These are phyloP conservation scores for Seiridium unicorne DNA, from an alignment of 2,329 filamentous ascomycete species.

Conservation along the genomic window DNA sequence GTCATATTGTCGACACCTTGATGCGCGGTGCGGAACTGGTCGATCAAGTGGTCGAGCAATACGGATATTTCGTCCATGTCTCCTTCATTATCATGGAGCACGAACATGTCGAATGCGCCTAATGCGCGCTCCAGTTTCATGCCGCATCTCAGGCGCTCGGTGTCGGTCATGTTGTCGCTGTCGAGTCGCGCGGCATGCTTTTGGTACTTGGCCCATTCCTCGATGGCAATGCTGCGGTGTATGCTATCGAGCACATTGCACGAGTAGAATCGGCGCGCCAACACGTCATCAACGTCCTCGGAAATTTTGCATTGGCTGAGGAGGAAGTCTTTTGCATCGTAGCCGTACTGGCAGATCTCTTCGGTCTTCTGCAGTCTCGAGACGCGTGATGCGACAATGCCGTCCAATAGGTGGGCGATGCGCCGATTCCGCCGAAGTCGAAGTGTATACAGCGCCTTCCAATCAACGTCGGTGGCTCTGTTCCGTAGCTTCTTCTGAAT, in stretches of 20 bases:
- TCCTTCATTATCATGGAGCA: slow-evolving; percentile 69
- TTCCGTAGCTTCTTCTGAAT: slow-evolving; percentile 54
- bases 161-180: slow-evolving; percentile 17
- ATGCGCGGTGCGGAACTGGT: slow-evolving; percentile 56
- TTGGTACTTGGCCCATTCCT: slow-evolving; percentile 67
- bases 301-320: slow-evolving; percentile 61
- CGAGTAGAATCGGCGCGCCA: slow-evolving; percentile 76
- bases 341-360: slow-evolving; percentile 69
- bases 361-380: slow-evolving; percentile 69
- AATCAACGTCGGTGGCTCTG: slow-evolving; percentile 60
- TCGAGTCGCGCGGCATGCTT: slow-evolving; percentile 25
- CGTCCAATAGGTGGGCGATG: slow-evolving; percentile 58
- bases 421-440: slow-evolving; percentile 52
- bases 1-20: slow-evolving; percentile 54
- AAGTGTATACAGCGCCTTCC: slow-evolving; percentile 67
- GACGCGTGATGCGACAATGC: slow-evolving; percentile 68
- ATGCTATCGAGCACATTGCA: slow-evolving; percentile 74
- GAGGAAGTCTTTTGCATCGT: slow-evolving; percentile 86
- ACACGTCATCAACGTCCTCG: slow-evolving; percentile 65
- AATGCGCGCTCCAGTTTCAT: slow-evolving; percentile 69
- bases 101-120: slow-evolving; percentile 86
- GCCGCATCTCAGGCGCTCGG: slow-evolving; percentile 43
- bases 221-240: slow-evolving; percentile 75
- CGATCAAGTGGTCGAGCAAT: slow-evolving; percentile 63
- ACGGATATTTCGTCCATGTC: slow-evolving; percentile 61